Evolutionary conservation across 306 rosid species (phyloP), one percentile per base, ranked within the genome.

Genomic region (Phaseolus lunatus): DNA sequence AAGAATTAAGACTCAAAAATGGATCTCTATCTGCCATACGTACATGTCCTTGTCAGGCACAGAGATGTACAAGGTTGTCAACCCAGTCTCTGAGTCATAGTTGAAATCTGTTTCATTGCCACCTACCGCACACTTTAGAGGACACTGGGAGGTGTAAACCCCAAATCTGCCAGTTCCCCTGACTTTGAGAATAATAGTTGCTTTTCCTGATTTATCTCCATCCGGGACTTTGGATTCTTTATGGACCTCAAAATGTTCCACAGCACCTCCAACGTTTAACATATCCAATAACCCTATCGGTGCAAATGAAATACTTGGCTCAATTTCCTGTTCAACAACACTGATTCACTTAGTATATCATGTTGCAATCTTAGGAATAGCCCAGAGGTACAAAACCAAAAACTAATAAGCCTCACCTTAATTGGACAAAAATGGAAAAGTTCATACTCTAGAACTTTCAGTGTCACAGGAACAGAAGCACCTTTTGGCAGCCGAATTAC

Each of bases 361-460:
- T 74, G 39, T 4, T 58, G 19, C 19, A 26, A 2, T 24, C 4
- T 5, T 13, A 14, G 18, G 3, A 33, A 35, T 5, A 63, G 12
- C 44, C 10, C 44, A 59, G 76, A 33, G 0, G 13, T 1, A 48
- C 19, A 64, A 69, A 19, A 61, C 12, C 15, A 18, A 29, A 26
- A 71, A 85, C 12, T 3, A 24, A 7, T 13, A 39, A 39, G 9
- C 20, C 85, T 70, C 67, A 91, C 99, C 79, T 82, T 86, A 75
- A 96, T 72, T 37, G 97, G 99, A 78, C 88, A 88, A 87, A 92
- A 82, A 77, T 92, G 98, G 89, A 85, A 92, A 35, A 96, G 91
- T 76, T 92, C 99, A 65, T 88, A 93, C 72, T 92, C 99, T 23
- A 96, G 84, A 52, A 86, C 98, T 65, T 85, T 80, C 13, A 96